Conservation (phyloP, 129 eudicot species). For the Centaurea solstitialis region DNA sequence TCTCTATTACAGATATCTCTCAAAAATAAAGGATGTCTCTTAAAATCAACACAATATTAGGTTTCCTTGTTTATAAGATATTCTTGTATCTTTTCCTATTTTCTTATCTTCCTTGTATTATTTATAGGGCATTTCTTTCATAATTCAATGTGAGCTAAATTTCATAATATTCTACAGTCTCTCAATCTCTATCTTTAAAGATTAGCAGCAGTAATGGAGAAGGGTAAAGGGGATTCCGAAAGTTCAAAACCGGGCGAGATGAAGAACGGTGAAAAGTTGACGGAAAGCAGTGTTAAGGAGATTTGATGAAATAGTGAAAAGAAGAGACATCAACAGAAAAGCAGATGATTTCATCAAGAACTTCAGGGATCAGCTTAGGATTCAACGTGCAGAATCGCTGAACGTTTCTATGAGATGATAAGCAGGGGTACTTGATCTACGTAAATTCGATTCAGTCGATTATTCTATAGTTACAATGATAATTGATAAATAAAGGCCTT, state of each 20-base stretch:
- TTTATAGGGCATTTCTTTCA: no score
- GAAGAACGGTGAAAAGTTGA: conserved; percentile 14
- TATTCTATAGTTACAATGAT: neutral
- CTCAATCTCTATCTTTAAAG: neutral
- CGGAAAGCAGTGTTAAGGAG: conserved; percentile 5
- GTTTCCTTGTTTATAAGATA: no score
- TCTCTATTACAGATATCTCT: no score
- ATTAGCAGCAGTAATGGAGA: conserved; percentile 32
- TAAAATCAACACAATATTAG: no score
- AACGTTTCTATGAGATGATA: conserved; percentile 42
- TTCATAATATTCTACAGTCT: no score
- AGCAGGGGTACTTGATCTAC: conserved; percentile 27
- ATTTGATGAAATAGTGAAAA: conserved; percentile 27
- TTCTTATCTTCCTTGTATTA: no score
- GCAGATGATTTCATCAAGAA: conserved; percentile 65
- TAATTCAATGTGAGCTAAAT: no score
- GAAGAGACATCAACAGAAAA: conserved; percentile 37
- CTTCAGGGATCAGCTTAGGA: conserved; percentile 48
- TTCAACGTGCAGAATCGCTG: conserved; percentile 51
- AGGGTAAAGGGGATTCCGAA: conserved; percentile 1
- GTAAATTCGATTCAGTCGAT: neutral
- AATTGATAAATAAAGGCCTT: neutral
- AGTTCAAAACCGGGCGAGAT: conserved; percentile 10
- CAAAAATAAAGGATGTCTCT: no score
- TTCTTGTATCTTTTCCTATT: no score